A percentile compares a stretch with the other conserved stretches of the same genome.
phyloP scores from a whole-genome alignment of 129 eudicot species.

The Flaveria sonorensis region DNA sequence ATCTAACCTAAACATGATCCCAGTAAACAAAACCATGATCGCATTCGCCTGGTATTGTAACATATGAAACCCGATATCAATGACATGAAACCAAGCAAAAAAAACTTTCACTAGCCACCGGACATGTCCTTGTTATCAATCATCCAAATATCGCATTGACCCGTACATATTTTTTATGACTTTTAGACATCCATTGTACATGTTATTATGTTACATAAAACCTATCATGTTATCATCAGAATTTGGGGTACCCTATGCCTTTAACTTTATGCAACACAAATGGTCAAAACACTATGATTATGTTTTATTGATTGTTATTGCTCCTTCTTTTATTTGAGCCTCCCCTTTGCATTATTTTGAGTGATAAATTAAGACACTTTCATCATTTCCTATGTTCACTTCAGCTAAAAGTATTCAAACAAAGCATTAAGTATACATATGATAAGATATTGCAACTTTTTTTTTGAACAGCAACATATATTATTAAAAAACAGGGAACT shows the following conservation, averaged over 20 bases:
- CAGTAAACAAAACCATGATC: neutral
- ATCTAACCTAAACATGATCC: neutral
- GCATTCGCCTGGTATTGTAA: neutral
- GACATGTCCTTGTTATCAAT: neutral
- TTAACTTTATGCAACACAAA: slow-evolving; percentile 17
- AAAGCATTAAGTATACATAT: slow-evolving; percentile 36
- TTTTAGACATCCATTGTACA: slow-evolving; percentile 1
- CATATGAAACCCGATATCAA: neutral
- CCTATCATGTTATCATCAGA: neutral
- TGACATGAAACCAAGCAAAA: neutral
- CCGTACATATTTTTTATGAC: neutral
- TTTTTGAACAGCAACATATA: too few relatives aligned
- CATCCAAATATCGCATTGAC: slow-evolving; percentile 13
- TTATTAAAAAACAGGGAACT: too few relatives aligned
- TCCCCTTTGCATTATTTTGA: slow-evolving; percentile 32
- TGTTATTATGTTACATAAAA: slow-evolving; percentile 7
- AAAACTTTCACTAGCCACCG: neutral
- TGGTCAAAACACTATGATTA: slow-evolving; percentile 33
- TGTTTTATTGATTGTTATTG: slow-evolving; percentile 36
- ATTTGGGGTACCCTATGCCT: slow-evolving; percentile 2
- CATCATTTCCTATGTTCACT: slow-evolving; percentile 43
- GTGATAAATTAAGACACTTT: slow-evolving; percentile 36
- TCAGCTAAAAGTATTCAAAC: slow-evolving; percentile 42
- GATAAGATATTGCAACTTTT: slow-evolving; percentile 44
- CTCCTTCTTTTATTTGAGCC: slow-evolving; percentile 31